Conservation (phyloP, 2,329 filamentous ascomycete genomes). For the Onygenales sp. region DNA sequence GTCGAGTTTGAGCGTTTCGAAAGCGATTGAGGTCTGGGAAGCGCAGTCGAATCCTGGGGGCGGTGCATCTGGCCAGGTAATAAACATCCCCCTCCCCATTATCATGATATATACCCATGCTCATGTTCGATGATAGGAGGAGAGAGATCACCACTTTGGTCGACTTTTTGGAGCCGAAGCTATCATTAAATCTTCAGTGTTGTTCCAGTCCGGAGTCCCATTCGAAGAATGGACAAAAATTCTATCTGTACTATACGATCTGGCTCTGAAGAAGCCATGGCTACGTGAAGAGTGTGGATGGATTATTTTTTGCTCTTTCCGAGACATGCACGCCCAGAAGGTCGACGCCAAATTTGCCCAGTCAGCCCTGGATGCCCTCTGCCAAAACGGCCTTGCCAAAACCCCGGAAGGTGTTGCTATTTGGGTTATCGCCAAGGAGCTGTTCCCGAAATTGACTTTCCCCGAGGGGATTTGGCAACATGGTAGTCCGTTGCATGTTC, state of each 20-base stretch:
- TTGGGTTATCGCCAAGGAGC: slow-evolving; percentile 63
- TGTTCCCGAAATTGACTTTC: slow-evolving; percentile 55
- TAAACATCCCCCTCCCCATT: slow-evolving; percentile 9
- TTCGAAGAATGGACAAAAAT: slow-evolving; percentile 47
- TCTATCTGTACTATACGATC: slow-evolving; percentile 61
- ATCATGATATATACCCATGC: slow-evolving; percentile 40
- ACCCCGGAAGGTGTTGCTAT: slow-evolving; percentile 84
- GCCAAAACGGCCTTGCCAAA: slow-evolving; percentile 57
- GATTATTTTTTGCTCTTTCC: slow-evolving; percentile 65
- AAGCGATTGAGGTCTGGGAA: slow-evolving; percentile 43
- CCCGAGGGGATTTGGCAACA: slow-evolving; percentile 64
- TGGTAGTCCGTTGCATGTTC: slow-evolving; percentile 60
- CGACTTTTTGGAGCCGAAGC: slow-evolving; percentile 80
- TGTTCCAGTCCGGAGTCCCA: slow-evolving; percentile 50
- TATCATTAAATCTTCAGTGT: slow-evolving; percentile 67
- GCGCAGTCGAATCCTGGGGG: slow-evolving; percentile 43
- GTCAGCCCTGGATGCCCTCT: slow-evolving; percentile 53
- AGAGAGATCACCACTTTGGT: slow-evolving; percentile 76
- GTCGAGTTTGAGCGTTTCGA: slow-evolving; percentile 28
- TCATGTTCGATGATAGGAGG: slow-evolving; percentile 58
- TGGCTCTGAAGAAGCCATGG: slow-evolving; percentile 79
- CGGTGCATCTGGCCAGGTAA: slow-evolving; percentile 45
- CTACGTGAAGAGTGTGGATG: slow-evolving; percentile 79
- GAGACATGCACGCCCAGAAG: slow-evolving; percentile 38
- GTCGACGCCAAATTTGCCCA: slow-evolving; percentile 44